Percentiles rank a stretch among this genome's conserved stretches.
These are phyloP conservation scores for Gamarada debralockiae DNA, from an alignment of 495 filamentous ascomycete genomes.

Conservation along the genomic window DNA sequence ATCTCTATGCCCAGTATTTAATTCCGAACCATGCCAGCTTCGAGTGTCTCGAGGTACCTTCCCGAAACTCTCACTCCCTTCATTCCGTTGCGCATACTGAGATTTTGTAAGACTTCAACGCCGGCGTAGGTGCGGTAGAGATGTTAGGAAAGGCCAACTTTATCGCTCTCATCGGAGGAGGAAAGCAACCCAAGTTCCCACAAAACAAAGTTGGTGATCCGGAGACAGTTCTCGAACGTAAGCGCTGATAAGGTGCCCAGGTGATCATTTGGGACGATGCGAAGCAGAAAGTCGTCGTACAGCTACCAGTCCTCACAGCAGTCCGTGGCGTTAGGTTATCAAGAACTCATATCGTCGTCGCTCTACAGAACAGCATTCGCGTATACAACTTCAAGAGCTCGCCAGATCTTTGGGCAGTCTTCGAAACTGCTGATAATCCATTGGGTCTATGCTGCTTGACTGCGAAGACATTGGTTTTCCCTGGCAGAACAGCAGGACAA, in stretches of 20 bases:
- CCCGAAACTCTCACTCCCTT: not conserved
- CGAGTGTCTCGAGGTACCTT: slow-evolving; percentile 59
- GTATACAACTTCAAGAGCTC: slow-evolving; percentile 76
- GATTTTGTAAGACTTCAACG: slow-evolving; percentile 69
- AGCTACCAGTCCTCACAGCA: slow-evolving; percentile 68
- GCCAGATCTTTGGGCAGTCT: slow-evolving; percentile 66
- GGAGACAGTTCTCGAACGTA: not conserved
- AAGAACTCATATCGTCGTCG: slow-evolving; percentile 73
- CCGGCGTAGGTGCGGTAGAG: slow-evolving; percentile 75
- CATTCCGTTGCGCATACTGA: slow-evolving; percentile 1
- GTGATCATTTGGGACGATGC: slow-evolving; percentile 90
- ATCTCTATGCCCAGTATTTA: slow-evolving; percentile 57
- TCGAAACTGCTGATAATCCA: slow-evolving; percentile 85
- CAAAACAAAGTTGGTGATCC: slow-evolving; percentile 66
- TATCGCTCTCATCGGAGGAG: slow-evolving; percentile 86
- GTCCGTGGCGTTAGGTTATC: slow-evolving; percentile 77
- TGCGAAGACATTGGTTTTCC: slow-evolving; percentile 69
- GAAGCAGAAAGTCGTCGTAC: slow-evolving; percentile 68
- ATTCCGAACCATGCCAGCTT: slow-evolving; percentile 70
- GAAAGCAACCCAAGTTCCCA: slow-evolving; percentile 79
- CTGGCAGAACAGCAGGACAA: slow-evolving; percentile 79
- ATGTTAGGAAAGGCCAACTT: slow-evolving; percentile 90
- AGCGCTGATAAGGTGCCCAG: slow-evolving; percentile 32
- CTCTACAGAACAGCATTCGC: slow-evolving; percentile 76
- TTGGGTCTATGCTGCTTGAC: slow-evolving; percentile 78